Percentiles rank a stretch among this genome's conserved stretches.
Conservation (phyloP, 2,329 filamentous ascomycete species). For the Trichoderma semiorbis region DNA sequence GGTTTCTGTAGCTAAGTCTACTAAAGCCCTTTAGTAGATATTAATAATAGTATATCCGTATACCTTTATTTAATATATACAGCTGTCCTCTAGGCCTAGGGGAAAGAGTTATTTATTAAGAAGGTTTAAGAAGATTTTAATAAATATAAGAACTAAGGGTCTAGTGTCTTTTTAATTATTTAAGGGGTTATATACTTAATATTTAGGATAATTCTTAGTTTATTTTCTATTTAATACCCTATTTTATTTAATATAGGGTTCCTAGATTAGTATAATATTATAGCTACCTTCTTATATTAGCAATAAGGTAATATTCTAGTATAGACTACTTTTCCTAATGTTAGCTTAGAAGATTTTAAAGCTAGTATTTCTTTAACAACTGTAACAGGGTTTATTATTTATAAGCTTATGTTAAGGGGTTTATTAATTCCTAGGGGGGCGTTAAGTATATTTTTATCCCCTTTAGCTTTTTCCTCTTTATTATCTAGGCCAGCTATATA, state of each 20-base stretch:
- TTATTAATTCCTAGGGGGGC: too few relatives aligned
- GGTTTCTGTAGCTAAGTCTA: too few relatives aligned
- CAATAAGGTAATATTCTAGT: neutral
- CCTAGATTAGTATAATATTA: conserved; percentile 4
- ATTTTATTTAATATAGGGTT: neutral
- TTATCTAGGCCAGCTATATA: too few relatives aligned
- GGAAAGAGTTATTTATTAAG: too few relatives aligned
- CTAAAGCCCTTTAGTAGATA: neutral
- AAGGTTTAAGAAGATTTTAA: neutral
- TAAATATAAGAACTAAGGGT: conserved; percentile 1
- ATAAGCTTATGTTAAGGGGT: too few relatives aligned
- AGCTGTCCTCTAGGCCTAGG: too few relatives aligned
- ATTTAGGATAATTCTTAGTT: neutral
- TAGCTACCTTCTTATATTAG: neutral
- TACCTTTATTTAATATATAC: neutral
- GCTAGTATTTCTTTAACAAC: neutral
- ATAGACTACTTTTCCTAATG: neutral
- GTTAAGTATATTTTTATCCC: too few relatives aligned
- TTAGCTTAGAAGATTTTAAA: neutral
- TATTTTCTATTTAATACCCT: neutral
- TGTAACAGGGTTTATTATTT: neutral
- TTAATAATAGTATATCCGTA: neutral
- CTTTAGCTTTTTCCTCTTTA: too few relatives aligned
- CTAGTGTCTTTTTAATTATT: neutral
- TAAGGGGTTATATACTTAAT: neutral